A percentile compares a stretch with the other conserved stretches of the same genome.
These are phyloP conservation scores for Chlamydomonas eustigma DNA, from an alignment of 139 green algal species.

Conservation along the genomic window DNA sequence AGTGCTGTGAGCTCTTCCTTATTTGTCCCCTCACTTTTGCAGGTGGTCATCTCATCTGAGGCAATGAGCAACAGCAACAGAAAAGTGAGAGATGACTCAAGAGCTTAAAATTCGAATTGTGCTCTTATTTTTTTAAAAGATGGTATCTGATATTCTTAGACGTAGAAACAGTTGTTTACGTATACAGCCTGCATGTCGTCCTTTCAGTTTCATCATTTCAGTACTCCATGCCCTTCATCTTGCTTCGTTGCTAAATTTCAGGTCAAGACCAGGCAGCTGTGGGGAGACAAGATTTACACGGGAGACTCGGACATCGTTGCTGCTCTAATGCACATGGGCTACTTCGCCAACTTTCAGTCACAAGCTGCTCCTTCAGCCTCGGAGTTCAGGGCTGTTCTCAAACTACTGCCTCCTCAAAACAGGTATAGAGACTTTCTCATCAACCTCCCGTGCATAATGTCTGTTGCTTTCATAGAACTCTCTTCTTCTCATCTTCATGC, in stretches of 20 bases:
- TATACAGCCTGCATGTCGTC: not conserved
- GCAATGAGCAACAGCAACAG: slow-evolving; percentile 9
- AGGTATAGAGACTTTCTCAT: too few relatives aligned
- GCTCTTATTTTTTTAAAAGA: not conserved
- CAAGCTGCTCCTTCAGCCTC: slow-evolving; percentile 43
- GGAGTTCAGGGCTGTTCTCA: slow-evolving; percentile 57
- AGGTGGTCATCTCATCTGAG: slow-evolving; percentile 10
- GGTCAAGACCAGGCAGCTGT: slow-evolving; percentile 87
- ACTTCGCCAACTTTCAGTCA: slow-evolving; percentile 53
- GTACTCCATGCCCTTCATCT: not conserved
- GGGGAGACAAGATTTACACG: slow-evolving; percentile 90
- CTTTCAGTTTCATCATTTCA: not conserved
- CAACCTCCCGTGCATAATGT: too few relatives aligned
- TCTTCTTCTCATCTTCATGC: too few relatives aligned
- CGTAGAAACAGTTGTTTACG: not conserved
- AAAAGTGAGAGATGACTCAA: not conserved
- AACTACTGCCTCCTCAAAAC: slow-evolving; percentile 48
- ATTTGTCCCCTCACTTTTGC: not conserved
- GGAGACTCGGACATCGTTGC: slow-evolving; percentile 90
- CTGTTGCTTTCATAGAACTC: too few relatives aligned
- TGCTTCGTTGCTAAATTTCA: slow-evolving; percentile 25
- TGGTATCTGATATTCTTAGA: not conserved
- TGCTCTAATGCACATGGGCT: slow-evolving; percentile 92
- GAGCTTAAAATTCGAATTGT: not conserved
- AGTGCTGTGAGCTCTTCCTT: not conserved